Base-by-base conservation (phyloP, 306 rosid species). In the Malus orientalis region DNA sequence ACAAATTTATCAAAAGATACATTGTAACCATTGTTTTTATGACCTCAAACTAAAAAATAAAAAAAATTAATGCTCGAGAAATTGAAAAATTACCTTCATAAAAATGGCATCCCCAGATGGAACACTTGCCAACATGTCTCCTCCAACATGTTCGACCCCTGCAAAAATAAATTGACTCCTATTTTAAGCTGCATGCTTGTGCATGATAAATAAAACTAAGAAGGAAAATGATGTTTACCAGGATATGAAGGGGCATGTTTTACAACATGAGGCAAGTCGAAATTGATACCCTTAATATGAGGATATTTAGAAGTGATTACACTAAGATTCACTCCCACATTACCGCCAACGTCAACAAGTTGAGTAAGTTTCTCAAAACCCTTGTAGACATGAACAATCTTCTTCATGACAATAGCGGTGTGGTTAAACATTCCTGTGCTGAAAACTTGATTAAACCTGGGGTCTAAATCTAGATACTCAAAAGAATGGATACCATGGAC, bases 301-400 rank as follows among this genome's bases (percentile, higher is more conserved):
- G 87, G 87, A 81, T 89, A 82, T 69, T 75, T 82, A 23, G 93
- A 81, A 47, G 87, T 86, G 73, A 91, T 87, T 44, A 83, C 8
- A 60, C 59, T 84, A n/a, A 88, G 85, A 30, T 51, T 81, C 10
- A 77, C 74, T 38, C 92, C 96, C 8, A 86, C 64, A 42, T 88
- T 86, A 45, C 91, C 91, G 12, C 96, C 92, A 72, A 90, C 88
- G 74, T 91, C 93, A 32, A 89, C 91, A 9, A 89, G 77, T 65
- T 30, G 83, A 9, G 77, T 80, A 8, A 89, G 57, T 15, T 73
- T 36, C 3, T 78, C 80, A 82, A 89, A 81, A 10, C 90, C 93
- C 36, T 76, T 80, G 84, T 85, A 91, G 30, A 57, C 10, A 58
- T 85, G 61, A 7, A 89, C 82, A 36, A 80, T 30, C 67, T 78